Evolutionary conservation across 139 green algal species (phyloP), one percentile per base, ranked within the genome.

Genomic region (Zygnema cylindricum): DNA sequence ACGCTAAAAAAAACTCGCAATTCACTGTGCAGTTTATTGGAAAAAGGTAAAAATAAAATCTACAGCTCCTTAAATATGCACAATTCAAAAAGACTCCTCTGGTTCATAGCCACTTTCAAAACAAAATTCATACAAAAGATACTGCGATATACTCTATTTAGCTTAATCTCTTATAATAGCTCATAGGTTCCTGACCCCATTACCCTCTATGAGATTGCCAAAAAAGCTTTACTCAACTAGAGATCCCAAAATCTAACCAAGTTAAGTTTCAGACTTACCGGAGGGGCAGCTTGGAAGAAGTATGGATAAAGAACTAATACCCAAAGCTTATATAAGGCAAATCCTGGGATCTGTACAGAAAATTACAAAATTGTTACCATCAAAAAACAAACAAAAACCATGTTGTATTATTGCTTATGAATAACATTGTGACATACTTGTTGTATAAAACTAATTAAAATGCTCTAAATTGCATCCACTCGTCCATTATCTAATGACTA

Each of bases 321-420:
- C 84, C 84, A 89, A 2, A 89, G 84, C n/a, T 92, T 89, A 84
- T 89, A 89, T 22, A 85, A 41, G 0, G 84, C 84, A 77, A 89
- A 89, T 23, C 16, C 84, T 1, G 84, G 84, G 38, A 89, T 36
- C 82, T 87, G 81, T 16, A 54, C 71, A 79, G 7, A 63, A 63
- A 25, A 16, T 16, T 16, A 63, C 16, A 63, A n/a, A n/a, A n/a
- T n/a, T n/a, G n/a, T n/a, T n/a, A n/a, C n/a, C n/a, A n/a, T n/a
- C n/a, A n/a, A n/a, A n/a, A n/a, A n/a, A n/a, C n/a, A n/a, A n/a
- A n/a, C n/a, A n/a, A n/a, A n/a, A n/a, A n/a, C n/a, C n/a, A n/a
- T n/a, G n/a, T n/a, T n/a, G n/a, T n/a, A n/a, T n/a, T n/a, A n/a
- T n/a, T n/a, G n/a, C n/a, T n/a, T n/a, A n/a, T n/a, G n/a, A n/a